Evolutionary conservation across 805 yeast genomes (phyloP).

Genomic region (Pichia exigua): DNA sequence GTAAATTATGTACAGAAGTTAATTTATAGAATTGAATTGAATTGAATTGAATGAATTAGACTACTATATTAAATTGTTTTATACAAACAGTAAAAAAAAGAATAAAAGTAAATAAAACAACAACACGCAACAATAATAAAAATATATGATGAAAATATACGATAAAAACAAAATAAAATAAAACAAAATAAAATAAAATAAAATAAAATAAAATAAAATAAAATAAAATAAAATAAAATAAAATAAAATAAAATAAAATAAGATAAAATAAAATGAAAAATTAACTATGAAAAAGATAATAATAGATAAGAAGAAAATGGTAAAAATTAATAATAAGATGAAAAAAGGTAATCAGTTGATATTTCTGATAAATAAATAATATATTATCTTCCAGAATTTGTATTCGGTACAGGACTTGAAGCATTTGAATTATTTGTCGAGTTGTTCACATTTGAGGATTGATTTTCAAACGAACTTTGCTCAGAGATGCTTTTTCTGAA

Average conservation of each 20-base stretch:
- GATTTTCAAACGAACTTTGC: neutral
- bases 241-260: too few relatives aligned
- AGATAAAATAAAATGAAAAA: too few relatives aligned
- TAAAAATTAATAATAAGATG: too few relatives aligned
- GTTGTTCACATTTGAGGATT: neutral
- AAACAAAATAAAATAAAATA: too few relatives aligned
- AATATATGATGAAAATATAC: too few relatives aligned
- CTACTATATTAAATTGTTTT: neutral
- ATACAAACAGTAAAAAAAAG: neutral
- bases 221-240: too few relatives aligned
- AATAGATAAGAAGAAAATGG: too few relatives aligned
- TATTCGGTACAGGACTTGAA: neutral
- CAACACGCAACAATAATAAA: neutral
- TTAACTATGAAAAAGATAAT: too few relatives aligned
- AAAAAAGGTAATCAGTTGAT: neutral
- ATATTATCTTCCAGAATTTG: neutral
- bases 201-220: too few relatives aligned
- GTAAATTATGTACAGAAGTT: neutral
- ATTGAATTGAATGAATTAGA: neutral
- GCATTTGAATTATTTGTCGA: neutral
- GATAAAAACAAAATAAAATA: too few relatives aligned
- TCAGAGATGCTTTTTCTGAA: constrained; percentile 34
- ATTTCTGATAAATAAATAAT: too few relatives aligned
- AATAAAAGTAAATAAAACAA: neutral
- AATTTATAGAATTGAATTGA: neutral